These are phyloP conservation scores for Pichia heedii DNA, from an alignment of 805 yeast genomes.

Conservation along the genomic window DNA sequence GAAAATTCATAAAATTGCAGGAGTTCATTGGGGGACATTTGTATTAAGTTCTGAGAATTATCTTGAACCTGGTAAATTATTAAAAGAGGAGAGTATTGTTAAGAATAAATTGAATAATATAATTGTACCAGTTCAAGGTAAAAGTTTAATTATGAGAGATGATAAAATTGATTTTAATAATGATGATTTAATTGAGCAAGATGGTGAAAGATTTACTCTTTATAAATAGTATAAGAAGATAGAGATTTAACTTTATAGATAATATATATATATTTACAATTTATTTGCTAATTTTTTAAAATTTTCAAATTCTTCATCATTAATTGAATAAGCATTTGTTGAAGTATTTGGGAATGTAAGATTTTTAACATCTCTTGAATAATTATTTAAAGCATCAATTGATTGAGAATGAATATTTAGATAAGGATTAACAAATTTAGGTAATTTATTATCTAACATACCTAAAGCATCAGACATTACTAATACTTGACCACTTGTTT, in stretches of 20 bases:
- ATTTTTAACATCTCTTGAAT: conserved; percentile 49
- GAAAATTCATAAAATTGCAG: conserved; percentile 55
- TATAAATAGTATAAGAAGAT: conserved; percentile 8
- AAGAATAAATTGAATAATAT: conserved; percentile 31
- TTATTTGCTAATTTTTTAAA: conserved; percentile 27
- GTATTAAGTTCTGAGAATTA: conserved; percentile 81
- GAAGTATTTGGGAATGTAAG: conserved; percentile 52
- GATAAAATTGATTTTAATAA: conserved; percentile 2
- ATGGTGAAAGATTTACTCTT: conserved; percentile 12
- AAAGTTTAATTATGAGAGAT: conserved; percentile 17
- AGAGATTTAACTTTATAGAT: background rate
- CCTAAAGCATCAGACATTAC: conserved; percentile 84
- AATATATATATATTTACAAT: conserved; percentile 2
- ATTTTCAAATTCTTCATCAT: conserved; percentile 47
- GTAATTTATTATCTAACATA: conserved; percentile 46
- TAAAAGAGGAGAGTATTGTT: conserved; percentile 43
- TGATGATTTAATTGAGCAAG: conserved; percentile 6
- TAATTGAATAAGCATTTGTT: conserved; percentile 59
- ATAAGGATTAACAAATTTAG: conserved; percentile 70
- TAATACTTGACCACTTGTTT: conserved; percentile 80
- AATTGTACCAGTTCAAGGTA: conserved; percentile 68
- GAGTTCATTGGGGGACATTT: conserved; percentile 97
- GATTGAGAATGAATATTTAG: conserved; percentile 41
- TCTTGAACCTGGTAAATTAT: conserved; percentile 64
- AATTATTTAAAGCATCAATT: conserved; percentile 42